Evolutionary conservation across 2,329 filamentous ascomycete genomes (phyloP).

Genomic region (Neocatenulostroma microsporum): DNA sequence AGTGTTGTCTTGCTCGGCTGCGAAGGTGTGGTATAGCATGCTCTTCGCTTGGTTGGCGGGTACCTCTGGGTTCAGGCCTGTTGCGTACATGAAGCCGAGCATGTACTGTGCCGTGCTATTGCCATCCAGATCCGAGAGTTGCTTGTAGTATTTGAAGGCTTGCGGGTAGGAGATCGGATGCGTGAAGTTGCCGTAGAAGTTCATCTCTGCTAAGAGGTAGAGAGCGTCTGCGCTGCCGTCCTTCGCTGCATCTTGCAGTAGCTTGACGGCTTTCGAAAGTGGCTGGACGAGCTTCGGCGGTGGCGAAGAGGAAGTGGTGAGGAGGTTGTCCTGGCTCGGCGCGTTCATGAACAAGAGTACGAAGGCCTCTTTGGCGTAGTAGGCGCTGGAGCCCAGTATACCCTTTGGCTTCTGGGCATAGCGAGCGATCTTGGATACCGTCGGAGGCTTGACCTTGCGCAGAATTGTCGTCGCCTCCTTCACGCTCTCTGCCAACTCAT

Average conservation of each 20-base stretch:
- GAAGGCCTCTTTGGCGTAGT: conserved; percentile 58
- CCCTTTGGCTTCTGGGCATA: conserved; percentile 47
- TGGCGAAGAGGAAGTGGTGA: conserved; percentile 29
- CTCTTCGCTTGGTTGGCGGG: conserved; percentile 83
- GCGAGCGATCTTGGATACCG: conserved; percentile 33
- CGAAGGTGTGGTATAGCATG: conserved; percentile 88
- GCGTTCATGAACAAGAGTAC: conserved; percentile 58
- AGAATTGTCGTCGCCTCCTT: conserved; percentile 35
- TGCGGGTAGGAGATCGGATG: conserved; percentile 72
- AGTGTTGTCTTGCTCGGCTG: conserved; percentile 73
- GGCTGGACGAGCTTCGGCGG: conserved; percentile 43
- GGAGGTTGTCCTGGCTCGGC: conserved; percentile 41
- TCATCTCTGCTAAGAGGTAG: conserved; percentile 84
- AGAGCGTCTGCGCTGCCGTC: conserved; percentile 69
- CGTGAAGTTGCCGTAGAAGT: conserved; percentile 91
- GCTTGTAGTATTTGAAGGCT: conserved; percentile 74
- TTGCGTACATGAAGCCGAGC: conserved; percentile 92
- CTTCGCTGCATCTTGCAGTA: conserved; percentile 51
- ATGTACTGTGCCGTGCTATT: conserved; percentile 94
- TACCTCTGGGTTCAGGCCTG: conserved; percentile 74
- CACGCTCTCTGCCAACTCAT: conserved; percentile 10
- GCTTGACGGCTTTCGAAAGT: conserved; percentile 50
- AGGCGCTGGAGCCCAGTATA: conserved; percentile 47
- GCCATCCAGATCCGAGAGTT: conserved; percentile 66
- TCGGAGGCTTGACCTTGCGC: conserved; percentile 34